These are phyloP conservation scores for Lasiodiplodia citricola DNA, from an alignment of 2,329 filamentous ascomycete species.

Conservation along the genomic window DNA sequence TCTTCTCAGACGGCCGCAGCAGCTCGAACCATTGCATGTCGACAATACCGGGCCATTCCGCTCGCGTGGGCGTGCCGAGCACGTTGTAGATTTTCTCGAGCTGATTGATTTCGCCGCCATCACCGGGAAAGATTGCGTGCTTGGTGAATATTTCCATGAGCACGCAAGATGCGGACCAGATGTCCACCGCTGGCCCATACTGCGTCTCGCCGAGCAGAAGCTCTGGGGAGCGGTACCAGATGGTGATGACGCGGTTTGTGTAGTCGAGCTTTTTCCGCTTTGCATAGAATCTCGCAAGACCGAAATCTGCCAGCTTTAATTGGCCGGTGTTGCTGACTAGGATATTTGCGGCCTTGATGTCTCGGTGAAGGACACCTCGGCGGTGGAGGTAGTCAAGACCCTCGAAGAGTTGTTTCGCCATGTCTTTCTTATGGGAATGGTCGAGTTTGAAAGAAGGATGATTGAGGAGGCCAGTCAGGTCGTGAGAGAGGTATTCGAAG, in stretches of 20 bases:
- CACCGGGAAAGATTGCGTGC: conserved; percentile 91
- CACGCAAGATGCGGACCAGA: conserved; percentile 97
- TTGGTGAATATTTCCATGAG: conserved; percentile 95
- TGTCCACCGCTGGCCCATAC: conserved; percentile 41
- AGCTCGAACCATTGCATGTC: conserved; percentile 98
- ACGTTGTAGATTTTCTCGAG: conserved; percentile 95
- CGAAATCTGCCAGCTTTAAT: conserved; percentile 94
- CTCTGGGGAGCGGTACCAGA: conserved; percentile 65
- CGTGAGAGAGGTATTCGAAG: conserved; percentile 96
- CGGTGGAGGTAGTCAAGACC: conserved; percentile 92
- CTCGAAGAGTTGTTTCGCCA: conserved; percentile 91
- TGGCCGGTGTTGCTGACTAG: conserved; percentile 87
- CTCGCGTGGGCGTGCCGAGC: conserved; percentile 82
- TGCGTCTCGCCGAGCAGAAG: conserved; percentile 29
- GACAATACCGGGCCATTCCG: conserved; percentile 86
- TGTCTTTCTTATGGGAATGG: conserved; percentile 85
- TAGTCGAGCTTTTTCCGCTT: conserved; percentile 93
- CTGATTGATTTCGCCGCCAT: conserved; percentile 94
- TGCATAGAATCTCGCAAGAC: conserved; percentile 92
- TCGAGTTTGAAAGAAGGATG: conserved; percentile 91
- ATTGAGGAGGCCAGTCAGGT: conserved; percentile 92
- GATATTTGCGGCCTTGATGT: conserved; percentile 98
- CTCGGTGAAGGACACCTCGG: conserved; percentile 90
- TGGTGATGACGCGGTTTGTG: conserved; percentile 97
- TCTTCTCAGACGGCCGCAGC: conserved; percentile 76